Evolutionary conservation across 2,329 filamentous ascomycete genomes (phyloP), one percentile per base, ranked within the genome.

Genomic region (Calonectria fujianensis): DNA sequence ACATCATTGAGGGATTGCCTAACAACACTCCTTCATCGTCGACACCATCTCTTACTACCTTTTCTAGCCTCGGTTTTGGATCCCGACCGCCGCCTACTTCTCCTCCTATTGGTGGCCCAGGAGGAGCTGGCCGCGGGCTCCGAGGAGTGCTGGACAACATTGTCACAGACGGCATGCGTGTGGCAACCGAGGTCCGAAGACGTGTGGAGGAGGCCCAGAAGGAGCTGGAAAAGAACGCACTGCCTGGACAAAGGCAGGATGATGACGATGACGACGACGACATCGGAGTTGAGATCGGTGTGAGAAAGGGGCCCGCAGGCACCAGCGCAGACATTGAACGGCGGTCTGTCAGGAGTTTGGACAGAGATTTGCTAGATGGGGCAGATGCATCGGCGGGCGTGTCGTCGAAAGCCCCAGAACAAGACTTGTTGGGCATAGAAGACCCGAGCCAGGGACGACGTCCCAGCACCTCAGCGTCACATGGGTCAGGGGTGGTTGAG

Each of bases 91-190:
- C 83, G 9, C 45, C 77, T 72, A 85, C 88, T 70, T 82, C 88
- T 63, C 84, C 86, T 59, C 82, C 88, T 64, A 83, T 86, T 59
- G 82, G 85, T 4, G 83, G 86, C 64, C 80, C 86, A 77, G 78
- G 84, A 51, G 81, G 85, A 75, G 93, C 75, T 89, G 93, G 81
- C 89, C 91, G 96, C 78, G 95, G 97, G 29, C 90, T 99, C 1
- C 91, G 97, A 52, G 97, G 97, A 27, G 97, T 99, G 74, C 88
- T 99, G 50, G 97, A 99, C 86, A 98, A 98, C 80, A 98, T 99
- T 80, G 97, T 98, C 77, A 98, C 94, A 2, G 97, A 99, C 83
- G 97, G 97, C 52, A 98, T 98, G 93, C 93, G 96, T 41, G 96
- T 98, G 73, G 97, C 97, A 0, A 95, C 94, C 0, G 97, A 99